These are phyloP conservation scores for Fusarium agapanthi DNA, from an alignment of 2,329 filamentous ascomycete genomes.

Conservation along the genomic window DNA sequence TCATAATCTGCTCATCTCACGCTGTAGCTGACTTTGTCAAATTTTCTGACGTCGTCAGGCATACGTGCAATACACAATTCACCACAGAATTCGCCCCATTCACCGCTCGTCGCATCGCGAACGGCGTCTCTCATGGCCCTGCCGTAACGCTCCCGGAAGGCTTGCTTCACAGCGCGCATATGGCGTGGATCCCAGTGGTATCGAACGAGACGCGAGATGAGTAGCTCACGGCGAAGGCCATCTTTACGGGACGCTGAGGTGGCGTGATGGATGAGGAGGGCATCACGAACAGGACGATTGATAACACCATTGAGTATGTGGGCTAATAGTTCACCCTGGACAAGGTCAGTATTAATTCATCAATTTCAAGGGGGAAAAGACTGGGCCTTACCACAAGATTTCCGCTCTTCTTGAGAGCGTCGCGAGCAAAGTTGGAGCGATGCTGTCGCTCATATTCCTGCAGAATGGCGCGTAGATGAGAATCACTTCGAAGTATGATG, in stretches of 20 bases:
- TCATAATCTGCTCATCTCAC: constrained; percentile 8
- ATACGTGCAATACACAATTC: constrained; percentile 71
- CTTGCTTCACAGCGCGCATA: constrained; percentile 79
- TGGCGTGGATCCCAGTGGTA: constrained; percentile 93
- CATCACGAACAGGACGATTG: constrained; percentile 93
- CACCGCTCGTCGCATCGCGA: constrained; percentile 76
- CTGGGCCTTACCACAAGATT: constrained; percentile 83
- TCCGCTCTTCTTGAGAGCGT: constrained; percentile 86
- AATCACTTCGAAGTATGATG: constrained; percentile 81
- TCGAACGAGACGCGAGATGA: constrained; percentile 87
- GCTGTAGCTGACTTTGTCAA: constrained; percentile 52
- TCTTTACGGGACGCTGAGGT: constrained; percentile 78
- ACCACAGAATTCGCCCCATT: constrained; percentile 81
- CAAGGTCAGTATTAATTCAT: constrained; percentile 3
- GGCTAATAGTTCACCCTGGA: constrained; percentile 88
- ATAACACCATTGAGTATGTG: constrained; percentile 97
- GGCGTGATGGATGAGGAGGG: constrained; percentile 89
- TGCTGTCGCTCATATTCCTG: constrained; percentile 78
- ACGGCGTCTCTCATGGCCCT: constrained; percentile 80
- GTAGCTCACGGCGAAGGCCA: constrained; percentile 79
- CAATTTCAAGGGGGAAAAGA: neutral
- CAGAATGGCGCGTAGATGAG: constrained; percentile 83
- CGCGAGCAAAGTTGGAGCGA: constrained; percentile 83
- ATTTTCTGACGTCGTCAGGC: constrained; percentile 65
- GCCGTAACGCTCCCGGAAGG: constrained; percentile 82